phyloP scores from a whole-genome alignment of 331 rosid species.

The Quercus lobata region DNA sequence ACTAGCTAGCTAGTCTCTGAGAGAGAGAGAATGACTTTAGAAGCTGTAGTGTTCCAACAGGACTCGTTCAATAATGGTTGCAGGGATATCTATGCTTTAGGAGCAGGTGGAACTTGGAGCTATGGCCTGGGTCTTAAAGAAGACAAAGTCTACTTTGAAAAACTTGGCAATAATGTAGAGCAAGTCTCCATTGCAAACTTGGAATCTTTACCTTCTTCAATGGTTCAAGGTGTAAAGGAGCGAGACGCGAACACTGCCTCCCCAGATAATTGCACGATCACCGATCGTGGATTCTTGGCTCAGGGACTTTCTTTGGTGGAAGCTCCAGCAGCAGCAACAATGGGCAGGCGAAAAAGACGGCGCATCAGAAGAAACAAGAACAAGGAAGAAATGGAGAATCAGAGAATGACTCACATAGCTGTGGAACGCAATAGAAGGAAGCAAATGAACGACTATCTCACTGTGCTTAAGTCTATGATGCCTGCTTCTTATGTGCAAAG shows the following conservation, averaged over 20 bases:
- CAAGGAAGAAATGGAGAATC: conserved; percentile 56
- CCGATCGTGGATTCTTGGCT: background rate
- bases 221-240: background rate
- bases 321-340: conserved; percentile 4
- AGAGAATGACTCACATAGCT: conserved; percentile 71
- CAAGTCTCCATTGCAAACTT: background rate
- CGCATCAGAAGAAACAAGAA: conserved; percentile 25
- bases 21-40: conserved; percentile 18
- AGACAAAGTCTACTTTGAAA: background rate
- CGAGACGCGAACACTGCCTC: background rate
- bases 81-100: background rate
- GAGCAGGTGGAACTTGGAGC: conserved; percentile 20
- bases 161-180: background rate
- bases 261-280: background rate
- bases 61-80: background rate
- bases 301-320: background rate
- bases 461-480: conserved; percentile 61
- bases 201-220: conserved; percentile 8
- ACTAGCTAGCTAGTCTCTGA: background rate
- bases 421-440: conserved; percentile 76
- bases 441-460: conserved; percentile 65
- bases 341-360: conserved; percentile 15
- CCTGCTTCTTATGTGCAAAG: conserved; percentile 65
- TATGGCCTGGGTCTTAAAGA: background rate
- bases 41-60: conserved; percentile 19